phyloP scores from a whole-genome alignment of 2,329 filamentous ascomycete genomes.

The Fusarium poae region DNA sequence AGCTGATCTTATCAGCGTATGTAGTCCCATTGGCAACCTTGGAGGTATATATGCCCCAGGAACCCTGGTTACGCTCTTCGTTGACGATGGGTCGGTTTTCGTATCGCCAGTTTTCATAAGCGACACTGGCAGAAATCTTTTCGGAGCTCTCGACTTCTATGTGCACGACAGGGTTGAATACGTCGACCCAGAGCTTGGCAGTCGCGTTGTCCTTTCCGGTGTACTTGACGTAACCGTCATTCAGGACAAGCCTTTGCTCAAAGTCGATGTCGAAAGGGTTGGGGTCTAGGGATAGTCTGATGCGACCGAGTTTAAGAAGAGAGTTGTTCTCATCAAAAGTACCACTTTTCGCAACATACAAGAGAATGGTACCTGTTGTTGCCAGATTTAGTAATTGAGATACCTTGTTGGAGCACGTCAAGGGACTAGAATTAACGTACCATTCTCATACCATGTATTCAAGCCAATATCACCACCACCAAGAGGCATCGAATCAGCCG shows the following conservation, averaged over 20 bases:
- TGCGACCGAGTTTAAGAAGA: constrained; percentile 12
- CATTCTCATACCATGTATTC: constrained; percentile 20
- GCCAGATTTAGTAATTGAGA: rapidly evolving
- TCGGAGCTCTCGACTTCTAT: constrained; percentile 2
- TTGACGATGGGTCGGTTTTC: not conserved
- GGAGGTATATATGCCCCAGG: constrained; percentile 16
- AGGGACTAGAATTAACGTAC: not conserved
- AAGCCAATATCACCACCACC: constrained; percentile 16
- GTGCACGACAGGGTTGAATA: constrained; percentile 14
- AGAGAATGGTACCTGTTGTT: not conserved
- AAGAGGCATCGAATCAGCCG: constrained; percentile 19
- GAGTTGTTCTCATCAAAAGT: constrained; percentile 26
- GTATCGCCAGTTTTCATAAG: constrained; percentile 11
- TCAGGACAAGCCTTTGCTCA: constrained; percentile 1
- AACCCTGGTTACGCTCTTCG: constrained; percentile 14
- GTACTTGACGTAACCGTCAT: constrained; percentile 7
- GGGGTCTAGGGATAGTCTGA: constrained; percentile 13
- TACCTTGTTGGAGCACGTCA: rapidly evolving
- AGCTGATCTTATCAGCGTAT: constrained; percentile 9
- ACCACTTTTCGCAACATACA: constrained; percentile 16
- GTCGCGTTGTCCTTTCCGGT: not conserved
- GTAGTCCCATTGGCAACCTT: constrained; percentile 21
- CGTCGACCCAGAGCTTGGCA: constrained; percentile 11
- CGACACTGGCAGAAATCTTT: not conserved
- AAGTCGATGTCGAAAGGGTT: constrained; percentile 5